phyloP scores from a whole-genome alignment of 805 yeast species.

The Candida nemodendra region DNA sequence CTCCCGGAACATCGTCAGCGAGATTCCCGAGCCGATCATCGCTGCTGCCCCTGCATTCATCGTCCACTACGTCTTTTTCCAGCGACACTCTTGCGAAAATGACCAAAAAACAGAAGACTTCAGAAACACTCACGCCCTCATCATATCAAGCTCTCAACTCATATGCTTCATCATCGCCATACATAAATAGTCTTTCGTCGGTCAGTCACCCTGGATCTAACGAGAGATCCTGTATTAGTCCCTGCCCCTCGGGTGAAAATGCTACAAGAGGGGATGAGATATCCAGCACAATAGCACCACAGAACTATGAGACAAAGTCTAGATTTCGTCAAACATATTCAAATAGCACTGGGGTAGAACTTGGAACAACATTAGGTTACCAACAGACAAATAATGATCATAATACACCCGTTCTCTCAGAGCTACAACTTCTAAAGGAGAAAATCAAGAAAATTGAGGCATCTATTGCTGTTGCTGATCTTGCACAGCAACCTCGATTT shows the following conservation, averaged over 20 bases:
- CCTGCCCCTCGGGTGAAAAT: slow-evolving; percentile 6
- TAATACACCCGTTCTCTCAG: slow-evolving; percentile 24
- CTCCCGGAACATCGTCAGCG: neutral
- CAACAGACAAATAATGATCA: neutral
- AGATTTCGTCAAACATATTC: neutral
- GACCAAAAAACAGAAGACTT: slow-evolving; percentile 1
- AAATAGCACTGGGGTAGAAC: neutral
- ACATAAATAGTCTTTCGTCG: slow-evolving; percentile 12
- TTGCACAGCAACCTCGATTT: slow-evolving; percentile 9
- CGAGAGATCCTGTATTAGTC: slow-evolving; percentile 23
- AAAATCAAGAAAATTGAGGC: slow-evolving; percentile 48
- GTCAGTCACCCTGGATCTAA: slow-evolving; percentile 22
- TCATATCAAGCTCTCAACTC: slow-evolving; percentile 11
- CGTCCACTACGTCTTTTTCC: neutral
- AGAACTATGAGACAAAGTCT: neutral
- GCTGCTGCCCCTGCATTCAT: neutral
- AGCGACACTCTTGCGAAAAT: too few relatives aligned
- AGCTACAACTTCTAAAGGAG: slow-evolving; percentile 37
- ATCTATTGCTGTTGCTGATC: slow-evolving; percentile 38
- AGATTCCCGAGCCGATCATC: neutral
- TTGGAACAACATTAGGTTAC: neutral
- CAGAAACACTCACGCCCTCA: neutral
- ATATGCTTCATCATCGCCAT: slow-evolving; percentile 16
- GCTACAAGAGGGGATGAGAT: slow-evolving; percentile 4
- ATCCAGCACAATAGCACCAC: neutral